Percentiles rank a stretch among this genome's conserved stretches.
Conservation (phyloP, 352 stramenopile genomes). For the Pythium grandisporangium region DNA sequence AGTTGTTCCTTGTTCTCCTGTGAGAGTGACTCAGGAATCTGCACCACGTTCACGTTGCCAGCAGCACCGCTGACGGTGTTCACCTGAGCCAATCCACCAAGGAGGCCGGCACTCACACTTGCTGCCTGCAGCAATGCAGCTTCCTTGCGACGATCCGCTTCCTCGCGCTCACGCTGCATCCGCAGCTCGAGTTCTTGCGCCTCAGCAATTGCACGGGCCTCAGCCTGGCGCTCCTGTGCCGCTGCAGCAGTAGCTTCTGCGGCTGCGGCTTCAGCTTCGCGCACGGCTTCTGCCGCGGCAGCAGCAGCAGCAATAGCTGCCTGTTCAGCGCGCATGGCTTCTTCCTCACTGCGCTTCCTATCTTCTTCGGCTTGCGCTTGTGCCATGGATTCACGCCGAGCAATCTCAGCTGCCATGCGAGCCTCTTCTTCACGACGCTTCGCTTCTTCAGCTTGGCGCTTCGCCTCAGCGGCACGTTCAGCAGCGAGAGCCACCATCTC, state of each 20-base stretch:
- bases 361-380: slow-evolving; percentile 47
- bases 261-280: slow-evolving; percentile 50
- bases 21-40: slow-evolving; percentile 75
- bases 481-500: slow-evolving; percentile 74
- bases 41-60: slow-evolving; percentile 71
- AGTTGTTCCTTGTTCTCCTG: slow-evolving; percentile 84
- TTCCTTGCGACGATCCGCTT: slow-evolving; percentile 51
- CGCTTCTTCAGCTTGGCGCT: slow-evolving; percentile 73
- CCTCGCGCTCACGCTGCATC: slow-evolving; percentile 42
- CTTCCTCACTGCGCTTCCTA: slow-evolving; percentile 60
- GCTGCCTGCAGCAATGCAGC: slow-evolving; percentile 55
- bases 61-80: slow-evolving; percentile 58
- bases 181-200: slow-evolving; percentile 49
- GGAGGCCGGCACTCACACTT: slow-evolving; percentile 63
- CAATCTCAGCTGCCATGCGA: slow-evolving; percentile 37
- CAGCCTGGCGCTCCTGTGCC: slow-evolving; percentile 74
- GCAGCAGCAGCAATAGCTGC: slow-evolving; percentile 47
- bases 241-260: slow-evolving; percentile 67
- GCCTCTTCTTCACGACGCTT: slow-evolving; percentile 76
- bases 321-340: slow-evolving; percentile 50
- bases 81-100: slow-evolving; percentile 71
- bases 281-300: slow-evolving; percentile 45
- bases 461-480: slow-evolving; percentile 58
- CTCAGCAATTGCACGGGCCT: slow-evolving; percentile 73
- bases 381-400: slow-evolving; percentile 42